Percentiles rank a stretch among this genome's conserved stretches.
phyloP scores from a whole-genome alignment of 2,329 filamentous ascomycete genomes.

The Capronia epimyces region DNA sequence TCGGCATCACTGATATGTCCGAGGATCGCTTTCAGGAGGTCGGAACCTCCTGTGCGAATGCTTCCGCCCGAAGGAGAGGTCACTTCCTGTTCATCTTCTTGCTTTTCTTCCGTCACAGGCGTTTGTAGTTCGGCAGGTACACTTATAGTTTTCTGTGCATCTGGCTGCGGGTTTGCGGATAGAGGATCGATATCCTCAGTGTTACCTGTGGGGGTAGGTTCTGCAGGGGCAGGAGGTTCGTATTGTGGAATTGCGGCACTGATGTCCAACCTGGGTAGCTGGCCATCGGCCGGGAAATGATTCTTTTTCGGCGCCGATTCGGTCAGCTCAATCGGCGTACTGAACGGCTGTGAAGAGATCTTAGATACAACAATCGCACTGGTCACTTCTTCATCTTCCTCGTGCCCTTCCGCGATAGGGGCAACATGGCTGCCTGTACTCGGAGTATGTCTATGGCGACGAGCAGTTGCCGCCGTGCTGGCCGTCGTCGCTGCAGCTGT shows the following conservation, averaged over 20 bases:
- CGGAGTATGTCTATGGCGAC: constrained; percentile 75
- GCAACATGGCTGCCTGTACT: constrained; percentile 73
- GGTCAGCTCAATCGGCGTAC: neutral
- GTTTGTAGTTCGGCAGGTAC: constrained; percentile 6
- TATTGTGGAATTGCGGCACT: constrained; percentile 17
- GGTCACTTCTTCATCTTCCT: constrained; percentile 51
- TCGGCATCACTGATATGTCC: constrained; percentile 21
- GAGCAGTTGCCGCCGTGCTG: constrained; percentile 63
- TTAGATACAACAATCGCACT: constrained; percentile 7
- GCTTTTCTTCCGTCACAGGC: constrained; percentile 11
- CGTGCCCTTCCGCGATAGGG: constrained; percentile 76
- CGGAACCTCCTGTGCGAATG: constrained; percentile 24
- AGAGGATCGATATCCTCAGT: constrained; percentile 20
- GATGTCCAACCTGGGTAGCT: constrained; percentile 19
- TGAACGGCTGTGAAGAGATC: neutral
- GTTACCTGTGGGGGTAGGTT: constrained; percentile 24
- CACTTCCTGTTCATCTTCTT: constrained; percentile 11
- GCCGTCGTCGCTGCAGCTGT: constrained; percentile 46
- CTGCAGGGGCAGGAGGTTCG: constrained; percentile 22
- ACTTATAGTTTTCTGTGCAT: neutral
- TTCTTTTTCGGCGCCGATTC: neutral
- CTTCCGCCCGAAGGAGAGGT: constrained; percentile 25
- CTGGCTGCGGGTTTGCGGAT: constrained; percentile 5
- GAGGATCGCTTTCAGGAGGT: constrained; percentile 26
- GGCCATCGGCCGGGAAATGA: constrained; percentile 6